Conservation (phyloP, 2,329 filamentous ascomycete genomes). For the Pyrenochaeta sp. region DNA sequence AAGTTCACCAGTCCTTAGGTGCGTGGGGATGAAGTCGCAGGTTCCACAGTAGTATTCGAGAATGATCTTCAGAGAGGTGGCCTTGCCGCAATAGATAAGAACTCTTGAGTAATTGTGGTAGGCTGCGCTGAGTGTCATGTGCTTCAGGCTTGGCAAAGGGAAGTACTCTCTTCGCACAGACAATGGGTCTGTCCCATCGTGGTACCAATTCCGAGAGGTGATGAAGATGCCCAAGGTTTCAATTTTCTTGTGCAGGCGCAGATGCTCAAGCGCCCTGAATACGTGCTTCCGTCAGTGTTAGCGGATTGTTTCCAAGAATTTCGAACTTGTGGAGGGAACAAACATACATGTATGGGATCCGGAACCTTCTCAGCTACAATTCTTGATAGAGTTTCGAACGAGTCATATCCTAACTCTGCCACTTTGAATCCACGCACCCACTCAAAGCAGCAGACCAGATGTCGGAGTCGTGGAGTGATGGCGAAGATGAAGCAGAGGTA, state of each 20-base stretch:
- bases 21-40: neutral
- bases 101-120: neutral
- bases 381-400: too few relatives aligned
- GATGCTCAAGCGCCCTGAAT: too few relatives aligned
- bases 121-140: neutral
- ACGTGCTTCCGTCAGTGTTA: too few relatives aligned
- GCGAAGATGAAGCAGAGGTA: neutral
- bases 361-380: neutral
- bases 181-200: too few relatives aligned
- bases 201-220: neutral
- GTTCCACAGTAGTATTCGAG: neutral
- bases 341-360: slow-evolving; percentile 1
- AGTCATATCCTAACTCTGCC: neutral
- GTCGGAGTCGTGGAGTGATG: neutral
- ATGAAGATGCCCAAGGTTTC: neutral
- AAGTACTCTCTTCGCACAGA: neutral
- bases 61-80: neutral
- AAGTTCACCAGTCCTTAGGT: too few relatives aligned
- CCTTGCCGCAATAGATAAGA: neutral
- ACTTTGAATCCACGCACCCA: neutral
- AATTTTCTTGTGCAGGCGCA: too few relatives aligned
- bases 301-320: too few relatives aligned
- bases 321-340: too few relatives aligned
- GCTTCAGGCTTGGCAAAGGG: neutral
- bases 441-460: slow-evolving; percentile 6